Conservation (phyloP, 164 flowering plant species). For the Macadamia tetraphylla region DNA sequence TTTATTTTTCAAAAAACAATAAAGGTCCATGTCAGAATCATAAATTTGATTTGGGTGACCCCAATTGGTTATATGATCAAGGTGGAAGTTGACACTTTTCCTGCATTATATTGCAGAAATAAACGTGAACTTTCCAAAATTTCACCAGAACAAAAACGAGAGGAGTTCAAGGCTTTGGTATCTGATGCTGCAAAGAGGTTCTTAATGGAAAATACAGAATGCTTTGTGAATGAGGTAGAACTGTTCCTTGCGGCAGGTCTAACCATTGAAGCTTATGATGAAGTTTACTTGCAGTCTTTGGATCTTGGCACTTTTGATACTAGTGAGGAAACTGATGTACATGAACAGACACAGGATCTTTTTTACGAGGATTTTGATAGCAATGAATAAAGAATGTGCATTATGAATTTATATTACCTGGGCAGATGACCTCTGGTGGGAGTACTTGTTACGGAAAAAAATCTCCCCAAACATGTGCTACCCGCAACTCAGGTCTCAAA, state of each 20-base stretch:
- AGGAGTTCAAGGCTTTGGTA: slow-evolving; percentile 48
- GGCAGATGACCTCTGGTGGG: no score
- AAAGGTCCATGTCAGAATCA: no score
- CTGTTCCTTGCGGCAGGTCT: slow-evolving; percentile 79
- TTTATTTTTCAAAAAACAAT: no score
- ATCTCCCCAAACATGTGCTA: no score
- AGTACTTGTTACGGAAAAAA: no score
- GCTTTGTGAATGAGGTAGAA: slow-evolving; percentile 71
- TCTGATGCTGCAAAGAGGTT: slow-evolving; percentile 70
- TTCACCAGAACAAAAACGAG: slow-evolving; percentile 31
- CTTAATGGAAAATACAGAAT: slow-evolving; percentile 48
- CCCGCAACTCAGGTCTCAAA: no score
- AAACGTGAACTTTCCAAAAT: slow-evolving; percentile 12
- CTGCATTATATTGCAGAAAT: slow-evolving; percentile 27
- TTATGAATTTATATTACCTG: background rate
- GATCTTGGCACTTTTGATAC: slow-evolving; percentile 32
- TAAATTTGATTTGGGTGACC: background rate
- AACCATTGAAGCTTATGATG: slow-evolving; percentile 71
- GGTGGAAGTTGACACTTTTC: background rate
- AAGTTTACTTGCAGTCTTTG: slow-evolving; percentile 50
- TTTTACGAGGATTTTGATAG: slow-evolving; percentile 56
- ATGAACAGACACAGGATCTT: slow-evolving; percentile 22
- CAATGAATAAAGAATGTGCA: slow-evolving; percentile 7
- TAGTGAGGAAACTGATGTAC: slow-evolving; percentile 17
- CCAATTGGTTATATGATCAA: background rate